Conservation (phyloP, 495 filamentous ascomycete genomes). For the Talaromyces trachyspermus region DNA sequence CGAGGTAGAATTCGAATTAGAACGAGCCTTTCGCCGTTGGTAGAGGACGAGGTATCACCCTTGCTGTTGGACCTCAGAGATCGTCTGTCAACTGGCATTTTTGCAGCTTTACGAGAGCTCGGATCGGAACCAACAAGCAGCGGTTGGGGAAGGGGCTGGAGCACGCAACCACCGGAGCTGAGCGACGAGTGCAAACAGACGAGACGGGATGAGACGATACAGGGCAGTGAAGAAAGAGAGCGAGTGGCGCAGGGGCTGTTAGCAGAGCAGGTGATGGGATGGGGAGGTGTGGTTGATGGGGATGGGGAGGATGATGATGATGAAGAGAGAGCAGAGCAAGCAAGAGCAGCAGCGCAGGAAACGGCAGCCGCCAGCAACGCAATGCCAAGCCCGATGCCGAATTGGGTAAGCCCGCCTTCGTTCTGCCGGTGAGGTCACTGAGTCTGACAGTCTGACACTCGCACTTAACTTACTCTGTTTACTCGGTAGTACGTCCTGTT, state of each 20-base stretch:
- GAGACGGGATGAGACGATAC: no score
- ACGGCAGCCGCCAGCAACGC: background rate
- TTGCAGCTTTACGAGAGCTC: conserved; percentile 17
- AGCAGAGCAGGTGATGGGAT: conserved; percentile 14
- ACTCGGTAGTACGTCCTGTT: no score
- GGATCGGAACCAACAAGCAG: background rate
- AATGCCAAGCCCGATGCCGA: conserved; percentile 4
- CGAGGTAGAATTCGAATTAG: conserved; percentile 43
- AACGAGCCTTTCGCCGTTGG: conserved; percentile 48
- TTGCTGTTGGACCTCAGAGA: conserved; percentile 52
- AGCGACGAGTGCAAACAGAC: background rate
- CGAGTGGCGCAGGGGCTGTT: background rate
- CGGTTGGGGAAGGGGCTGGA: conserved; percentile 18
- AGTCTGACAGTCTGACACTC: background rate
- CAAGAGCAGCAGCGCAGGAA: conserved; percentile 16
- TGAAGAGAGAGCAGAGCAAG: conserved; percentile 31
- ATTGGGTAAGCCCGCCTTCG: conserved; percentile 3
- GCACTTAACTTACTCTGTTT: background rate
- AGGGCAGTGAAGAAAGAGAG: background rate
- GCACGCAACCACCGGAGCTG: conserved; percentile 11
- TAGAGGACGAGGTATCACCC: conserved; percentile 46
- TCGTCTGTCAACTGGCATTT: conserved; percentile 52
- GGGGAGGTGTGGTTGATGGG: conserved; percentile 28
- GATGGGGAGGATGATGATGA: conserved; percentile 35
- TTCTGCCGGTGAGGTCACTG: no score